Evolutionary conservation across 106 monocot genomes (phyloP).

Genomic region (Vanilla planifolia): DNA sequence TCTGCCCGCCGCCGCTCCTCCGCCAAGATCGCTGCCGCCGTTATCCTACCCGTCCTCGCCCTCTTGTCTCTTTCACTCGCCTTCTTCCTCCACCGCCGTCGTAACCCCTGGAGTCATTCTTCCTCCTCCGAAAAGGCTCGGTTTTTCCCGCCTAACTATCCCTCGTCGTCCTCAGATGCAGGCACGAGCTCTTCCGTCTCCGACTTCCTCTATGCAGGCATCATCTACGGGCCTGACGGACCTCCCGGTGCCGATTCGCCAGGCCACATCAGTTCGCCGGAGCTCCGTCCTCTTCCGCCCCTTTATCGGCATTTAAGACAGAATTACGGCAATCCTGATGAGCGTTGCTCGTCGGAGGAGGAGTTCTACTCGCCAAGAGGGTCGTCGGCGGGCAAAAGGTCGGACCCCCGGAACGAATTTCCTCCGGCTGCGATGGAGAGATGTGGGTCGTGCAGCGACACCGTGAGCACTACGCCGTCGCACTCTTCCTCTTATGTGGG

Average conservation of each 20-base stretch:
- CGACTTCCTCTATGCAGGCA: neutral
- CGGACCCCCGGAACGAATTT: conserved; percentile 13
- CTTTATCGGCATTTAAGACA: conserved; percentile 12
- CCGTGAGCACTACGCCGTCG: conserved; percentile 48
- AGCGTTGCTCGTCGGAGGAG: conserved; percentile 21
- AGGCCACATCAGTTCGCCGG: conserved; percentile 30
- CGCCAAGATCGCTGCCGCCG: conserved; percentile 7
- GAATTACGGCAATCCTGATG: conserved; percentile 14
- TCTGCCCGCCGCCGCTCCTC: neutral
- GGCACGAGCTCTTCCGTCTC: no score
- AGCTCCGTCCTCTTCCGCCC: conserved; percentile 41
- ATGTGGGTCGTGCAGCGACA: conserved; percentile 23
- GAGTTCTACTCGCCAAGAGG: conserved; percentile 60
- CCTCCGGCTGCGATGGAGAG: conserved; percentile 14
- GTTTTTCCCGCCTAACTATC: conserved; percentile 1
- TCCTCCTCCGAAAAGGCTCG: neutral
- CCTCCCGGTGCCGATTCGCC: neutral
- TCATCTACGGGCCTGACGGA: neutral
- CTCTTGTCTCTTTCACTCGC: conserved; percentile 14
- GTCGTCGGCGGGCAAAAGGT: conserved; percentile 10
- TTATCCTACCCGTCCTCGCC: conserved; percentile 12
- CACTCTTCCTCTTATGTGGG: conserved; percentile 8
- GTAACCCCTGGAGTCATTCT: neutral
- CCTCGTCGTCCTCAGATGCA: neutral
- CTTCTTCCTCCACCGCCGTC: conserved; percentile 14